Evolutionary conservation across 768 basidiomycete genomes (phyloP).

Genomic region (Tulasnella sp.): DNA sequence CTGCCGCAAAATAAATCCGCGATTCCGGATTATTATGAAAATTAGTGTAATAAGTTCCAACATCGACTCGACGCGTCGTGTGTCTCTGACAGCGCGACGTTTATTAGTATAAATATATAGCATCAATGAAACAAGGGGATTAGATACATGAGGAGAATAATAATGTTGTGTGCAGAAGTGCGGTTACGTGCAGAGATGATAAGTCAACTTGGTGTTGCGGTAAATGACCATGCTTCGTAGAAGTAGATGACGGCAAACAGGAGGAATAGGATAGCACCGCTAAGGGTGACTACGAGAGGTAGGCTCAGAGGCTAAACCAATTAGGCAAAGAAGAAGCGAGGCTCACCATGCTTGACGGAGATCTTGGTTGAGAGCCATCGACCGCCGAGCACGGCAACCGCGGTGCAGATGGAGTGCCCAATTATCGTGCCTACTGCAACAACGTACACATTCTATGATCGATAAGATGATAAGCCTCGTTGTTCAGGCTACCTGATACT

Average conservation of each 20-base stretch:
- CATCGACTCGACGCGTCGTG: too few relatives aligned
- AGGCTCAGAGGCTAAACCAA: neutral
- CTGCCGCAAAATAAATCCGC: too few relatives aligned
- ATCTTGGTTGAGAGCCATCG: slow-evolving; percentile 88
- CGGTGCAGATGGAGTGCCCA: slow-evolving; percentile 81
- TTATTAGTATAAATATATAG: too few relatives aligned
- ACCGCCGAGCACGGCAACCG: slow-evolving; percentile 86
- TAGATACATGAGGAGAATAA: too few relatives aligned
- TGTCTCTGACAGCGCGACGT: too few relatives aligned
- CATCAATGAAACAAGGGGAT: neutral
- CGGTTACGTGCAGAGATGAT: neutral
- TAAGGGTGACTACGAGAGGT: slow-evolving; percentile 54
- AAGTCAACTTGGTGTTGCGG: too few relatives aligned
- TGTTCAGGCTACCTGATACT: neutral
- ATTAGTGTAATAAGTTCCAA: too few relatives aligned
- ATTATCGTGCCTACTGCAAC: slow-evolving; percentile 83
- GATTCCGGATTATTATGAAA: too few relatives aligned
- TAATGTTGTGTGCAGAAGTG: neutral
- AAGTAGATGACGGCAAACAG: slow-evolving; percentile 74
- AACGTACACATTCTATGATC: slow-evolving; percentile 72
- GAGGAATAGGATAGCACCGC: slow-evolving; percentile 73
- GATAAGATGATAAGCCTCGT: neutral
- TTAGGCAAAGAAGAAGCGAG: slow-evolving; percentile 11
- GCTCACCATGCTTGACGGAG: slow-evolving; percentile 83
- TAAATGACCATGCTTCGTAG: slow-evolving; percentile 41